Evolutionary conservation across 352 stramenopile species (phyloP).

Genomic region (Phytopythium litorale): DNA sequence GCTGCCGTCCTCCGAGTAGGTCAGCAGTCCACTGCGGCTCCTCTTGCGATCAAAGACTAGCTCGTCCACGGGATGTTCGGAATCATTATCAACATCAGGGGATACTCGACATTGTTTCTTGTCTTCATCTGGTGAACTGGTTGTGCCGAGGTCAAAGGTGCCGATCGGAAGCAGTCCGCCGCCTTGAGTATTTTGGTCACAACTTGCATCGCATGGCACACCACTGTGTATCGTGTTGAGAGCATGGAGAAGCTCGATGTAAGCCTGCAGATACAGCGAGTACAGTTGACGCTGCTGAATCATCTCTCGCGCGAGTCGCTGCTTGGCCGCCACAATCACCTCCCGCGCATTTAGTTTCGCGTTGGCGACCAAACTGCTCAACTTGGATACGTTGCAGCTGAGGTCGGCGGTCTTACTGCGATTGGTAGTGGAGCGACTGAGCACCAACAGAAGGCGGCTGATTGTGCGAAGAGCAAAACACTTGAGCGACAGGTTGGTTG

Average conservation of each 20-base stretch:
- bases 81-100: not conserved
- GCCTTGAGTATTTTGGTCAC: too few species aligned
- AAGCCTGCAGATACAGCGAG: slow-evolving; percentile 67
- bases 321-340: slow-evolving; percentile 45
- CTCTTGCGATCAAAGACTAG: slow-evolving; percentile 62
- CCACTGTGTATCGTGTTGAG: slow-evolving; percentile 6
- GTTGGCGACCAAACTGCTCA: not conserved
- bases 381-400: not conserved
- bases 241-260: slow-evolving; percentile 52
- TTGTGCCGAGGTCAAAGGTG: slow-evolving; percentile 3
- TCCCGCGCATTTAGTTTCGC: slow-evolving; percentile 19
- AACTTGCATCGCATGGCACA: not conserved
- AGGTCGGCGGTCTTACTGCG: too few species aligned
- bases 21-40: slow-evolving; percentile 54
- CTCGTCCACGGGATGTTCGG: not conserved
- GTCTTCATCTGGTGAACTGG: not conserved
- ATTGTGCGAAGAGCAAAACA: slow-evolving; percentile 48
- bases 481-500: slow-evolving; percentile 65
- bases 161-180: not conserved
- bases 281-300: slow-evolving; percentile 60
- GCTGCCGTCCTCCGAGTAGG: slow-evolving; percentile 59
- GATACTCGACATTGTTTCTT: not conserved
- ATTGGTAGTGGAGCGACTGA: not conserved
- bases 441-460: slow-evolving; percentile 28
- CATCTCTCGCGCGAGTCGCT: slow-evolving; percentile 48